Evolutionary conservation across 2,329 filamentous ascomycete genomes (phyloP).

Genomic region (Colletotrichum eremochloae): DNA sequence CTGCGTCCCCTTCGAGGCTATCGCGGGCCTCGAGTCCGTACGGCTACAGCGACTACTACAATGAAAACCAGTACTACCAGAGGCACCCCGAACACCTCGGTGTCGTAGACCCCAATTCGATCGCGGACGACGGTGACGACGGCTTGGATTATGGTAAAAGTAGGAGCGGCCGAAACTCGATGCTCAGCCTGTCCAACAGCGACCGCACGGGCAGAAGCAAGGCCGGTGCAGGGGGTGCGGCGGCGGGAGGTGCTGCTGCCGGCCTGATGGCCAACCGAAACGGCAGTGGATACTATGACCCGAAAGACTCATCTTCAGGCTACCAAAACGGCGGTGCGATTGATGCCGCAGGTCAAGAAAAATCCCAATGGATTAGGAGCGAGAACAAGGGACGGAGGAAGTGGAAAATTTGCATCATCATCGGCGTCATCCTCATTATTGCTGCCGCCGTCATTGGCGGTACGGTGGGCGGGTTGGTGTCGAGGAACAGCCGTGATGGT

Average conservation of each 20-base stretch:
- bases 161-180: conserved; percentile 66
- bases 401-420: conserved; percentile 77
- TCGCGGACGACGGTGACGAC: conserved; percentile 90
- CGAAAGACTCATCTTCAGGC: conserved; percentile 57
- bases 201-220: conserved; percentile 47
- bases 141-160: conserved; percentile 70
- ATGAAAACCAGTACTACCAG: conserved; percentile 76
- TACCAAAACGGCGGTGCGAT: conserved; percentile 42
- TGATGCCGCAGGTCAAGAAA: conserved; percentile 62
- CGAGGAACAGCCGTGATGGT: conserved; percentile 60
- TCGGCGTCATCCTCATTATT: conserved; percentile 74
- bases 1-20: conserved; percentile 50
- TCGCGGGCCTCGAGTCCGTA: conserved; percentile 65
- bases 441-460: conserved; percentile 78
- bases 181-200: conserved; percentile 68
- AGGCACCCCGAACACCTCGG: conserved; percentile 65
- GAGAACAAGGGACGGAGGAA: conserved; percentile 74
- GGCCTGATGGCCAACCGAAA: conserved; percentile 51
- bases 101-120: conserved; percentile 81
- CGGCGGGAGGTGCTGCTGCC: conserved; percentile 61
- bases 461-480: conserved; percentile 78
- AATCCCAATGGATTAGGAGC: conserved; percentile 70
- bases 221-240: conserved; percentile 46
- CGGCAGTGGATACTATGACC: conserved; percentile 66
- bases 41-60: conserved; percentile 62